Conservation (phyloP, 768 basidiomycete genomes). For the Gymnopilus junonius region DNA sequence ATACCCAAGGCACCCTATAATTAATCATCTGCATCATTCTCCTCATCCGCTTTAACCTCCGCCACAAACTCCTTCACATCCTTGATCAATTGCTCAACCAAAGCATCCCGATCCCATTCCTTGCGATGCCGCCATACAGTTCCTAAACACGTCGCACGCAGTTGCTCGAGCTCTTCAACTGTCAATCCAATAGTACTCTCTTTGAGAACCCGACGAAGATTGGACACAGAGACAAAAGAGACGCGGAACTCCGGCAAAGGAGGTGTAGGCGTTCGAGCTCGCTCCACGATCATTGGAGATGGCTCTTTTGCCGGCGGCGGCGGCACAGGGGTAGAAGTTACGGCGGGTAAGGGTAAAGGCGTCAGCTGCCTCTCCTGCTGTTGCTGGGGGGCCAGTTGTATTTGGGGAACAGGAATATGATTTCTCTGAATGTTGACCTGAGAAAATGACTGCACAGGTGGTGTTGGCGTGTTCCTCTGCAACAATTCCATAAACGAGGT, state of each 20-base stretch:
- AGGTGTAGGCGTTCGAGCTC: conserved; percentile 68
- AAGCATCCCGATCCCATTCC: conserved; percentile 80
- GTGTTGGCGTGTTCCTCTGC: conserved; percentile 4
- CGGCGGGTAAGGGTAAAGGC: conserved; percentile 11
- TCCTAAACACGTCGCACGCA: conserved; percentile 82
- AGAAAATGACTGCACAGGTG: conserved; percentile 4
- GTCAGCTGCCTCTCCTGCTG: conserved; percentile 16
- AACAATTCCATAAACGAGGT: conserved; percentile 11
- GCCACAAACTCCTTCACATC: conserved; percentile 68
- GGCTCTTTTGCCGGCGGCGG: conserved; percentile 27
- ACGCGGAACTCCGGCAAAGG: conserved; percentile 82
- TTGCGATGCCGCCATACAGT: conserved; percentile 80
- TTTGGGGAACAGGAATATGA: conserved; percentile 3
- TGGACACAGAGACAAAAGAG: conserved; percentile 49
- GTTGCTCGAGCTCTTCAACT: conserved; percentile 92
- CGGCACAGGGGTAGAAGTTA: conserved; percentile 13
- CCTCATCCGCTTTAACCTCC: conserved; percentile 50
- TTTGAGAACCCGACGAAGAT: conserved; percentile 54
- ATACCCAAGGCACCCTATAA: neutral
- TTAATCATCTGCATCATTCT: conserved; percentile 3
- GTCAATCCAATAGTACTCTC: conserved; percentile 62
- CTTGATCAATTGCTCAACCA: conserved; percentile 62
- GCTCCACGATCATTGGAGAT: conserved; percentile 55
- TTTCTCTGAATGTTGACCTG: neutral
- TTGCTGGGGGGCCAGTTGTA: conserved; percentile 17